A percentile compares a stretch with the other conserved stretches of the same genome.
phyloP scores from a whole-genome alignment of 768 basidiomycete genomes.

The Coprinopsis sp. region DNA sequence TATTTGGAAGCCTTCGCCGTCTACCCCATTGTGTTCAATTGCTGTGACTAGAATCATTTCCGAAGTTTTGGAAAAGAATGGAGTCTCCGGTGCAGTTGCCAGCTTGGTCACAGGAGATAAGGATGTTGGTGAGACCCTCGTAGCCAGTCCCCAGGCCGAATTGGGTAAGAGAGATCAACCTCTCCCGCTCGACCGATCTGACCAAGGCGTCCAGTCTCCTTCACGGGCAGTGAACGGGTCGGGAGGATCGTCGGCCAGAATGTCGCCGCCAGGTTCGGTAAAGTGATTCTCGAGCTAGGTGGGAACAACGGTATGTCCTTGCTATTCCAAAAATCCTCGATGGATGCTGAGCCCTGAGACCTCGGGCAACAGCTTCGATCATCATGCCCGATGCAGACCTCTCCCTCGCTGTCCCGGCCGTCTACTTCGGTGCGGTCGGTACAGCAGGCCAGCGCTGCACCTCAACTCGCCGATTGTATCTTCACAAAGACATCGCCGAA shows the following conservation, averaged over 20 bases:
- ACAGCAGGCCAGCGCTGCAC: conserved; percentile 79
- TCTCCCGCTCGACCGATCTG: conserved; percentile 1
- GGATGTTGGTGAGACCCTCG: conserved; percentile 74
- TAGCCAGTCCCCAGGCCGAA: conserved; percentile 68
- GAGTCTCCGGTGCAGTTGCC: conserved; percentile 79
- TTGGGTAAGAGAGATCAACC: conserved; percentile 48
- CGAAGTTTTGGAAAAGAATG: conserved; percentile 74
- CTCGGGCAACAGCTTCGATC: conserved; percentile 62
- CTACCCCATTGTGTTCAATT: conserved; percentile 85
- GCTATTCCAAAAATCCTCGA: conserved; percentile 10
- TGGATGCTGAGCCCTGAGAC: conserved; percentile 12
- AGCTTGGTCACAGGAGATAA: conserved; percentile 80
- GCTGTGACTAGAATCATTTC: conserved; percentile 86
- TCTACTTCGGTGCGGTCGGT: conserved; percentile 93
- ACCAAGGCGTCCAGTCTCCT: conserved; percentile 59
- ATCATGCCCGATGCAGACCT: conserved; percentile 94
- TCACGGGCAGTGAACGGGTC: conserved; percentile 89
- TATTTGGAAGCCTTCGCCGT: conserved; percentile 92
- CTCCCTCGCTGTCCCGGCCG: conserved; percentile 80
- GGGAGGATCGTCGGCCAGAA: conserved; percentile 84
- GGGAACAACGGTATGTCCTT: conserved; percentile 82
- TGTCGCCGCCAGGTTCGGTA: conserved; percentile 86
- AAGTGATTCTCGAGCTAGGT: conserved; percentile 85
- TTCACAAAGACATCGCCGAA: conserved; percentile 75
- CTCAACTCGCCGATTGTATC: conserved; percentile 83